Base-by-base conservation (phyloP, 352 stramenopile species). In the Globisporangium cystogenes region DNA sequence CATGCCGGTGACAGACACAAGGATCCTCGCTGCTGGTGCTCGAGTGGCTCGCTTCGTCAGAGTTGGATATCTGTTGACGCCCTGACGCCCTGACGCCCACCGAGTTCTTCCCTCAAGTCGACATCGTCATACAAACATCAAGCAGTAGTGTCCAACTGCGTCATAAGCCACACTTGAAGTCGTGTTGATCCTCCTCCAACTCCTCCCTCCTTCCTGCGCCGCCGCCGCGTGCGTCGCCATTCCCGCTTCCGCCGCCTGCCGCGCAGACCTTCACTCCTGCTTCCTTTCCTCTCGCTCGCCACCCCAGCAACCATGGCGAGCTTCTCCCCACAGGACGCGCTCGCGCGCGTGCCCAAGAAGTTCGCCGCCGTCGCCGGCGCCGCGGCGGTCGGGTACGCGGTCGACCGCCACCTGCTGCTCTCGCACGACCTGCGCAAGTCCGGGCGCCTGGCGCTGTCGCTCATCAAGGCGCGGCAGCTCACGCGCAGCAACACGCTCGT, bases 321-420 rank as follows among this genome's bases (percentile, higher is more conserved):
- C 39, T 43, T 43, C 39, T 43, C 31, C 6, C 20, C 24, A 20
- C 46, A 52, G 14, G 29, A 52, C 27, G 46, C 20, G 46, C 29
- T 52, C 31, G 29, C 46, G 46, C 31, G n/a, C 46, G 62, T 74
- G 36, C 59, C 68, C 1, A 64, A 61, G 46, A 86, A 86, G 65
- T 68, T 80, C 44, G 59, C 80, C 27, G 65, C 67, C 12, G 53
- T 86, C 18, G 70, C 72, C 4, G 65, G 62, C 20, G 68, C 64
- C 24, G 75, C 72, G 0, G 70, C 72, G 24, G 50, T 72, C 4
- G 68, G 64, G 21, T 71, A 76, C 47, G 79, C 70, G 47, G 57
- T 70, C n/a, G 79, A 91, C 55, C 68, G 68, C 48, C 68, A 80
- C 52, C 54, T 82, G 21, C 57, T 87, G 23, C 47, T 91, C n/a